These are phyloP conservation scores for Passalora sequoiae DNA, from an alignment of 2,329 filamentous ascomycete genomes.

Conservation along the genomic window DNA sequence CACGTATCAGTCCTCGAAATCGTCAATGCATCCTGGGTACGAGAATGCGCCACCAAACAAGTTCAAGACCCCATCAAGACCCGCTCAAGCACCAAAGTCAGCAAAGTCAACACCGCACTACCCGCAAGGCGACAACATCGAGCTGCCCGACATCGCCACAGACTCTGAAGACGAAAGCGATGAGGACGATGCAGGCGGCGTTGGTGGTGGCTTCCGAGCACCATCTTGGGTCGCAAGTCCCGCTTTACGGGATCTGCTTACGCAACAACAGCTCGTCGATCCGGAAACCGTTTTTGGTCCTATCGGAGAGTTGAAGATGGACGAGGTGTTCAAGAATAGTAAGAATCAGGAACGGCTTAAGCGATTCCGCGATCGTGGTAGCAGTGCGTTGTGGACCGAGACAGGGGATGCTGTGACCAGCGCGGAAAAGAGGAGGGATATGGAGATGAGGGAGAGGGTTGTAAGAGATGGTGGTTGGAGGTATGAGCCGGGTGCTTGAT, in stretches of 20 bases:
- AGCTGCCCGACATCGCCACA: slow-evolving; percentile 90
- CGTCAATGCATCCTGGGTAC: slow-evolving; percentile 8
- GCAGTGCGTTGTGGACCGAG: slow-evolving; percentile 87
- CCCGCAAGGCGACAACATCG: slow-evolving; percentile 82
- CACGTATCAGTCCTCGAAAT: slow-evolving; percentile 32
- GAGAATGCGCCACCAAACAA: slow-evolving; percentile 20
- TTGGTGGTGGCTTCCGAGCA: slow-evolving; percentile 51
- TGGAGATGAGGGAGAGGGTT: slow-evolving; percentile 72
- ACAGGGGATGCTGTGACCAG: slow-evolving; percentile 71
- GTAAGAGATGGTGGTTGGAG: slow-evolving; percentile 81
- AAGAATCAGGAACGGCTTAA: slow-evolving; percentile 80
- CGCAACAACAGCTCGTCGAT: slow-evolving; percentile 78
- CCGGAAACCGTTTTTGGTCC: slow-evolving; percentile 83
- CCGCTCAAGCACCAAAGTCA: slow-evolving; percentile 49
- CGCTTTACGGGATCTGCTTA: slow-evolving; percentile 68
- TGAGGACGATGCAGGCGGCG: slow-evolving; percentile 45
- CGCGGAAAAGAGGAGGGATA: slow-evolving; percentile 77
- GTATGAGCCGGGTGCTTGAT: slow-evolving; percentile 41
- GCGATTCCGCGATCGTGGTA: slow-evolving; percentile 85
- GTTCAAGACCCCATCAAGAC: slow-evolving; percentile 65
- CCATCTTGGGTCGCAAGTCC: slow-evolving; percentile 88
- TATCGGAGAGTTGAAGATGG: slow-evolving; percentile 83
- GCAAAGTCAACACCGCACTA: slow-evolving; percentile 76
- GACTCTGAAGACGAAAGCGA: slow-evolving; percentile 85
- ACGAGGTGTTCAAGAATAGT: slow-evolving; percentile 74